These are phyloP conservation scores for Eustoma russellianum DNA, from an alignment of 257 asterid genomes.

Conservation along the genomic window DNA sequence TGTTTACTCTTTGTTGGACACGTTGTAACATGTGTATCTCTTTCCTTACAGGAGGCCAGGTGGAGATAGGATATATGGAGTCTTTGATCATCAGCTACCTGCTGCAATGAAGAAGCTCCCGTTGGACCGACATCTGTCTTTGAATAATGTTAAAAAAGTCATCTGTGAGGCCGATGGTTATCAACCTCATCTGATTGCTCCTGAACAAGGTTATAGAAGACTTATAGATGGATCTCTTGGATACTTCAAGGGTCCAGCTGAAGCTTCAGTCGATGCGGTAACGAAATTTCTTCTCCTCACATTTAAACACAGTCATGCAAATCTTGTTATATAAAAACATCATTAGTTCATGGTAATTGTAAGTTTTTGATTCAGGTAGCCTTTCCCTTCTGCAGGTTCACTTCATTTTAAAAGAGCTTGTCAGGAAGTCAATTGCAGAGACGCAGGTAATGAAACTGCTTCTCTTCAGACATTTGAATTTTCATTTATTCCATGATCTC, in stretches of 20 bases:
- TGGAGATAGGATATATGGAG: slow-evolving; percentile 83
- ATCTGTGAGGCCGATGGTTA: slow-evolving; percentile 96
- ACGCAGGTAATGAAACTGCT: slow-evolving; percentile 46
- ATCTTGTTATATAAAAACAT: background rate
- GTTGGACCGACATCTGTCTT: slow-evolving; percentile 89
- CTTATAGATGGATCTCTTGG: slow-evolving; percentile 93
- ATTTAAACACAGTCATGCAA: background rate
- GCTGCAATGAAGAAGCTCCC: slow-evolving; percentile 96
- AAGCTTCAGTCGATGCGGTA: slow-evolving; percentile 99
- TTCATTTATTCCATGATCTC: too few species aligned
- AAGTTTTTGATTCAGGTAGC: background rate
- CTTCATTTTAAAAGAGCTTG: slow-evolving; percentile 79
- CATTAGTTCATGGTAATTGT: background rate
- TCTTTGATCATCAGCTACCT: slow-evolving; percentile 92
- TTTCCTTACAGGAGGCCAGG: slow-evolving; percentile 74
- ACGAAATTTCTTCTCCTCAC: background rate
- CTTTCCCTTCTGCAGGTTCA: slow-evolving; percentile 52
- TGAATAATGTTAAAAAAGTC: slow-evolving; percentile 70
- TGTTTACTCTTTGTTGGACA: background rate
- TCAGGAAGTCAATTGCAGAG: slow-evolving; percentile 77
- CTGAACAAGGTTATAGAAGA: slow-evolving; percentile 98
- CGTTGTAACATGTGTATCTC: background rate
- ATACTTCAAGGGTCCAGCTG: slow-evolving; percentile 95
- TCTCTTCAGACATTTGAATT: too few species aligned
- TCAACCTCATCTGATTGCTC: slow-evolving; percentile 97